Base-by-base conservation (phyloP, 139 green algal species). In the Dunaliella sp. region DNA sequence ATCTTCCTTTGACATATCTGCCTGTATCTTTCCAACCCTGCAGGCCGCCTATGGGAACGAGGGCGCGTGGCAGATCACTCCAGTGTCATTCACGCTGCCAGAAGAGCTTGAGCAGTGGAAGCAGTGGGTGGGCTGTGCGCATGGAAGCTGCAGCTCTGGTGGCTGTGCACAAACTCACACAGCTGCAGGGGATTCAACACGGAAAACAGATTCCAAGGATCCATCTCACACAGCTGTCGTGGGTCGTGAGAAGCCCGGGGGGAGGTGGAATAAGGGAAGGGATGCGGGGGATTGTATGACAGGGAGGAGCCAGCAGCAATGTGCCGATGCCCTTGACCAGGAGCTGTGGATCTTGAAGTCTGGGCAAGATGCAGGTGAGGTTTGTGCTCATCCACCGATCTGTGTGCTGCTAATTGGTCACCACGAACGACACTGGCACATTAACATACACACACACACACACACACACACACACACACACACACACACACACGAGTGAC, bases 271-370 rank as follows among this genome's bases (percentile, higher is more conserved):
- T 74, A 24, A 74, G 58, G 58, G 58, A 74, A 74, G 58, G 58
- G 58, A 21, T n/a, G 58, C n/a, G n/a, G n/a, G n/a, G n/a, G 58
- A 21, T n/a, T 74, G 58, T 24, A 74, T 21, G 58, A 21, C 58
- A 74, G 58, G 24, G 22, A 24, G 58, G 58, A 74, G 22, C 58
- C 58, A 74, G 58, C 72, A 83, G 31, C 31, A 81, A 28, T 85
- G 57, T 79, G 12, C 58, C 38, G 83, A 12, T 3, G 65, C n/a
- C n/a, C n/a, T 65, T 80, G 24, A 59, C 80, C 33, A 0, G 59
- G 38, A 59, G 24, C 38, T 92, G 34, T 94, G 91, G 91, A 94
- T 92, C 26, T 73, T 94, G 25, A 94, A 94, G 86, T 92, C 91
- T 1, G 91, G 91, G 0, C 91, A 94, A 38, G 91, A 92, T 77